Percentiles rank a stretch among this genome's conserved stretches.
phyloP scores from a whole-genome alignment of 2,329 filamentous ascomycete species.

The Hypoxylon sp. region DNA sequence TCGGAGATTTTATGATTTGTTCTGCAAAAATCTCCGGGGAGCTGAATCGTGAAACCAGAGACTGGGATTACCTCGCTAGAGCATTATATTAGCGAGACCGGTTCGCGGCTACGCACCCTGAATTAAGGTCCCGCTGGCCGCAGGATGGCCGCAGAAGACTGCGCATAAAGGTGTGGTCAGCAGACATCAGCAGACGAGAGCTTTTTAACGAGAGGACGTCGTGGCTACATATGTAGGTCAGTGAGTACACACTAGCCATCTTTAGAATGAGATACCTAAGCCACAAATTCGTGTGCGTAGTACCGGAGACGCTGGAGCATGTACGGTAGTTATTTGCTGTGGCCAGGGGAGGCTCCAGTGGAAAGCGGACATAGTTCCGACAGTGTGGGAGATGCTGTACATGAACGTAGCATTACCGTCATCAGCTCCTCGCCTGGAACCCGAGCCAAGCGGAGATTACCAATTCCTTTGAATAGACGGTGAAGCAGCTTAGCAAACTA shows the following conservation, averaged over 20 bases:
- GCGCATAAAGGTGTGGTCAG: slow-evolving; percentile 49
- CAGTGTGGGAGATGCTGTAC: slow-evolving; percentile 26
- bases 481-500: slow-evolving; percentile 16
- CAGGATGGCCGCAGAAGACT: slow-evolving; percentile 50
- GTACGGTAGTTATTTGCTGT: slow-evolving; percentile 13
- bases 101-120: slow-evolving; percentile 35
- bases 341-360: slow-evolving; percentile 18
- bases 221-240: slow-evolving; percentile 25
- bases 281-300: slow-evolving; percentile 33
- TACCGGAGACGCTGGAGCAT: slow-evolving; percentile 23
- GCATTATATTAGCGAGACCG: slow-evolving; percentile 32
- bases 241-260: slow-evolving; percentile 26
- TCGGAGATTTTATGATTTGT: slow-evolving; percentile 46
- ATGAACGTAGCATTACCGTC: slow-evolving; percentile 24
- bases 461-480: slow-evolving; percentile 8
- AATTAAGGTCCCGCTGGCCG: slow-evolving; percentile 45
- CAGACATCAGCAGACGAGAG: slow-evolving; percentile 45
- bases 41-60: slow-evolving; percentile 37
- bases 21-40: slow-evolving; percentile 39
- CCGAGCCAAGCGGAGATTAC: slow-evolving; percentile 13
- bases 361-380: slow-evolving; percentile 29
- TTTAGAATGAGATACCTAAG: slow-evolving; percentile 23
- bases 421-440: slow-evolving; percentile 17
- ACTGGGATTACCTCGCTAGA: slow-evolving; percentile 39
- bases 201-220: slow-evolving; percentile 24